Evolutionary conservation across 192 early-diverging fungal genomes (phyloP).

Genomic region (Diversispora epigaea): DNA sequence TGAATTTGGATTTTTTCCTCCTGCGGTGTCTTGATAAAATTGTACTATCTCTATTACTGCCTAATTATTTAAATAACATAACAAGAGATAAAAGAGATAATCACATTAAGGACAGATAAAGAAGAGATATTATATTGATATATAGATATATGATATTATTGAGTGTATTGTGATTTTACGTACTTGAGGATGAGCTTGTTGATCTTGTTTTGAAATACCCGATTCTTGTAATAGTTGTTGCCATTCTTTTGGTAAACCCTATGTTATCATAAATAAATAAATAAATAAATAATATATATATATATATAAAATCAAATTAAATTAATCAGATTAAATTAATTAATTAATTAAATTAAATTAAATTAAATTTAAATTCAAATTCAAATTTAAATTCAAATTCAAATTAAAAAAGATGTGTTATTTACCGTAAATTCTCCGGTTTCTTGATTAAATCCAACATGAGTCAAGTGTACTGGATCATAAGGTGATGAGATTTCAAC

Average conservation of each 20-base stretch:
- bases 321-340: no score
- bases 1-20: constrained; percentile 40
- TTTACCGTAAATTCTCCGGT: constrained; percentile 91
- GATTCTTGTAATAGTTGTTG: constrained; percentile 86
- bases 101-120: not conserved
- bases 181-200: constrained; percentile 87
- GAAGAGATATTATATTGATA: not conserved
- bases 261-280: not conserved
- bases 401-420: constrained; percentile 11
- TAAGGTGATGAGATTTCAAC: constrained; percentile 92
- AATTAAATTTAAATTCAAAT: not conserved
- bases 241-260: constrained; percentile 96
- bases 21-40: constrained; percentile 72
- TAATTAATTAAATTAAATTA: no score
- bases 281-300: no score
- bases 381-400: not conserved
- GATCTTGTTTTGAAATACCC: constrained; percentile 92
- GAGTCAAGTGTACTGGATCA: constrained; percentile 95
- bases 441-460: constrained; percentile 96
- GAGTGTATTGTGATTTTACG: not conserved
- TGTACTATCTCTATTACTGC: constrained; percentile 81
- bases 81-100: not conserved
- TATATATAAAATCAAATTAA: no score
- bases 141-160: not conserved
- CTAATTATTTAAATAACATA: constrained; percentile 29